Base-by-base conservation (phyloP, 2,329 filamentous ascomycete species). In the Calonectria montana region DNA sequence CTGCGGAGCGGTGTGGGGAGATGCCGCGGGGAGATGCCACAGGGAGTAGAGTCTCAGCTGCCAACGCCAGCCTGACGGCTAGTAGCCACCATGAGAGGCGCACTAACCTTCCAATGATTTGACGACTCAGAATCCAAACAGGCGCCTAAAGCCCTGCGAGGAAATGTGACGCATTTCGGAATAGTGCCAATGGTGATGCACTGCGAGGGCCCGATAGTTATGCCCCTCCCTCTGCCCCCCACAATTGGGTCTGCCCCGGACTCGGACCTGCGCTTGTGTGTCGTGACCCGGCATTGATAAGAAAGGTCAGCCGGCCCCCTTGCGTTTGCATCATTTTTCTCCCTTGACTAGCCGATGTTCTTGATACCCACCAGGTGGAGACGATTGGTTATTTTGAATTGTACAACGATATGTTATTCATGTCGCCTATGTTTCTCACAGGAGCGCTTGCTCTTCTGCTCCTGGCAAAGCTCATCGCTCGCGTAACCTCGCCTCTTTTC, bases 401-500 rank as follows among this genome's bases (percentile, higher is more conserved):
- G 31, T 25, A 39, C 9, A n/a, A 23, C 47, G 41, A 18, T 39
- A 81, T 83, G 78, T 50, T 81, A 15, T 66, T 83, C 13, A 70
- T 79, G 21, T 82, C 81, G 10, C 80, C 82, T 37, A 45, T 74
- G 18, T 76, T 79, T 70, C 59, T 81, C 10, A 70, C 72, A 18
- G 77, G 74, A 18, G 73, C 61, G 37, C 75, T 71, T 16, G 70
- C 75, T 23, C 47, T 80, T 9, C 65, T 81, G 35, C 72, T 83
- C 6, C 25, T 77, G 47, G 23, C 79, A 23, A 75, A 79, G 45
- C 71, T 83, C 9, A 21, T 78, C 53, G 27, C 79, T 27, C 75
- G 79, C 45, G 27, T 84, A 29, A 31, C 79, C 39, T 84, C 84
- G 16, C 83, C 83, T 7, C 75, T 84, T 16, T 76, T 78, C 45